Percentiles rank a stretch among this genome's conserved stretches.
Evolutionary conservation across 2,329 filamentous ascomycete genomes (phyloP).

Genomic region (Didymella glomerata): DNA sequence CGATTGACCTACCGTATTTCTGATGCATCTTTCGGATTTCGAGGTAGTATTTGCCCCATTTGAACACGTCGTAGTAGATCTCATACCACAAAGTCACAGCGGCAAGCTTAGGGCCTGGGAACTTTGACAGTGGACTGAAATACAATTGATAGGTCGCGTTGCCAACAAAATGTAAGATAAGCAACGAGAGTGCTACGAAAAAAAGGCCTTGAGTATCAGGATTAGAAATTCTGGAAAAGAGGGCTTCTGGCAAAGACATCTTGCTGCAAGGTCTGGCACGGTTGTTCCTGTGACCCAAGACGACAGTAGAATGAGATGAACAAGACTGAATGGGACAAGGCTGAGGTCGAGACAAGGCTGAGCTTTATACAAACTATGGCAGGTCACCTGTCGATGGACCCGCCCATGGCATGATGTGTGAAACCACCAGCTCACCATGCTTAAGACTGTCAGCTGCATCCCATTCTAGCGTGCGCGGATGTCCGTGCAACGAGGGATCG

Average conservation of each 20-base stretch:
- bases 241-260: not conserved
- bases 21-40: conserved; percentile 43
- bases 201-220: not conserved
- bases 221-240: not conserved
- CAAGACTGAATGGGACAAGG: not conserved
- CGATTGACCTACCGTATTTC: conserved; percentile 25
- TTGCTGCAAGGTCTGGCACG: not conserved
- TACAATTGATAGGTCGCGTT: conserved; percentile 19
- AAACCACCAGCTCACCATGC: not conserved
- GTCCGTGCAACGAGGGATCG: no score
- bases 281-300: not conserved
- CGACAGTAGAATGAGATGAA: not conserved
- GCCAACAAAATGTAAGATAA: not conserved
- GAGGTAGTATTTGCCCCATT: conserved; percentile 37
- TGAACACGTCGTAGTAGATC: conserved; percentile 35
- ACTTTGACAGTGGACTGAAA: conserved; percentile 32
- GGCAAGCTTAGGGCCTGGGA: conserved; percentile 38
- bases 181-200: not conserved
- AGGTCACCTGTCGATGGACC: not conserved
- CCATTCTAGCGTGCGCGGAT: no score
- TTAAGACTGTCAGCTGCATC: no score
- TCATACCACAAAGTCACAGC: conserved; percentile 37
- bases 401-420: not conserved
- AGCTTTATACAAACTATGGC: not conserved
- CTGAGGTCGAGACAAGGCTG: not conserved